Conservation (phyloP, 2,329 filamentous ascomycete species). For the Fusarium sterilihyphosum region DNA sequence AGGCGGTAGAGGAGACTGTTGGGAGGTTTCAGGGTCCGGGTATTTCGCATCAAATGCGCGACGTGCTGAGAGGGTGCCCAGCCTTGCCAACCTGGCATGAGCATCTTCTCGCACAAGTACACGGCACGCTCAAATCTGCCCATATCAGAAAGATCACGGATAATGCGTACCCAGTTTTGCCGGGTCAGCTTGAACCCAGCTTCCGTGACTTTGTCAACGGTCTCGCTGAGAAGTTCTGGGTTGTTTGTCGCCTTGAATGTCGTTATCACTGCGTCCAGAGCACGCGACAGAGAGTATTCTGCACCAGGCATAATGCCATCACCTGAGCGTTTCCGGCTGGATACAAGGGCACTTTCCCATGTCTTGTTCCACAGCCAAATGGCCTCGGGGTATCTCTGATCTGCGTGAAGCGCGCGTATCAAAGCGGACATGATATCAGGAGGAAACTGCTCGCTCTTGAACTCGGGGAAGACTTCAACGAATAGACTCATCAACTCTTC, state of each 20-base stretch:
- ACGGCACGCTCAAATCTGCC: slow-evolving; percentile 75
- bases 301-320: slow-evolving; percentile 54
- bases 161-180: slow-evolving; percentile 82
- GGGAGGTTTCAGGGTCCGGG: slow-evolving; percentile 47
- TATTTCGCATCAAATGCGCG: slow-evolving; percentile 49
- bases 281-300: slow-evolving; percentile 63
- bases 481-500: slow-evolving; percentile 67
- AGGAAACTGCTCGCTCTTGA: slow-evolving; percentile 54
- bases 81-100: slow-evolving; percentile 83
- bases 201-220: slow-evolving; percentile 65
- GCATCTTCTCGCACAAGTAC: slow-evolving; percentile 74
- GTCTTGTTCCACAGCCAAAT: slow-evolving; percentile 73
- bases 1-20: slow-evolving; percentile 58
- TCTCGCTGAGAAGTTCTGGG: slow-evolving; percentile 56
- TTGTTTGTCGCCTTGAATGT: slow-evolving; percentile 54
- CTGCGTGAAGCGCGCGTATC: slow-evolving; percentile 72
- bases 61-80: slow-evolving; percentile 60
- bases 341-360: slow-evolving; percentile 61
- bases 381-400: slow-evolving; percentile 68
- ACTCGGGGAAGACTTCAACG: slow-evolving; percentile 51
- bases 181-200: slow-evolving; percentile 80
- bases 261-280: slow-evolving; percentile 61
- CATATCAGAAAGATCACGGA: slow-evolving; percentile 72
- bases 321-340: slow-evolving; percentile 34
- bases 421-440: slow-evolving; percentile 69